Conservation (phyloP, 139 green algal species). For the Auxenochlorella pyrenoidosa region DNA sequence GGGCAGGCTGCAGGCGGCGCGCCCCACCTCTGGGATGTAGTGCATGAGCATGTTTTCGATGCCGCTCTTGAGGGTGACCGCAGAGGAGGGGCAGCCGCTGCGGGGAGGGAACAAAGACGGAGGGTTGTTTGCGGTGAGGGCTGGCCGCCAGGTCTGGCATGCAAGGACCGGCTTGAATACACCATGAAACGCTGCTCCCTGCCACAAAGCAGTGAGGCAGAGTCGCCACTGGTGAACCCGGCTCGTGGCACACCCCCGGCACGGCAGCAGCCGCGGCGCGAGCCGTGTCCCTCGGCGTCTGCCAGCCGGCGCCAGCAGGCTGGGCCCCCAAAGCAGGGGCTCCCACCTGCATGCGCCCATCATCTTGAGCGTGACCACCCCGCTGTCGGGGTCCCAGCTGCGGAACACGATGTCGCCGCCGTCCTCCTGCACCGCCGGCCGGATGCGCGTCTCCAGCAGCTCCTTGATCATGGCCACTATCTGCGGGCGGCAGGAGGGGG, state of each 20-base stretch:
- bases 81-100: conserved; percentile 95
- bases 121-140: neutral
- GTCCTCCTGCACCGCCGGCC: conserved; percentile 85
- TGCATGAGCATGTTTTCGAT: conserved; percentile 99
- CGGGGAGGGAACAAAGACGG: conserved; percentile 46
- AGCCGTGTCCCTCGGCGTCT: no score
- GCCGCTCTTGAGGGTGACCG: conserved; percentile 96
- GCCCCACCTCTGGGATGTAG: conserved; percentile 89
- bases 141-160: neutral
- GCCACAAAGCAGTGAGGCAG: no score
- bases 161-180: neutral
- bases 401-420: conserved; percentile 94
- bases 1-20: neutral
- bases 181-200: neutral
- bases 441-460: conserved; percentile 98
- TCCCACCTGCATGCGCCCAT: conserved; percentile 56
- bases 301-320: no score
- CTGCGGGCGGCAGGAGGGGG: conserved; percentile 39
- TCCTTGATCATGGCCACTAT: conserved; percentile 99
- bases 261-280: no score
- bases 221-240: no score
- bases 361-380: conserved; percentile 94
- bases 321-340: no score
- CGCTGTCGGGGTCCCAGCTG: conserved; percentile 87
- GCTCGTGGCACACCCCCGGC: no score